Evolutionary conservation across 2,329 filamentous ascomycete species (phyloP).

Genomic region (Arthrobotrys entomopaga): DNA sequence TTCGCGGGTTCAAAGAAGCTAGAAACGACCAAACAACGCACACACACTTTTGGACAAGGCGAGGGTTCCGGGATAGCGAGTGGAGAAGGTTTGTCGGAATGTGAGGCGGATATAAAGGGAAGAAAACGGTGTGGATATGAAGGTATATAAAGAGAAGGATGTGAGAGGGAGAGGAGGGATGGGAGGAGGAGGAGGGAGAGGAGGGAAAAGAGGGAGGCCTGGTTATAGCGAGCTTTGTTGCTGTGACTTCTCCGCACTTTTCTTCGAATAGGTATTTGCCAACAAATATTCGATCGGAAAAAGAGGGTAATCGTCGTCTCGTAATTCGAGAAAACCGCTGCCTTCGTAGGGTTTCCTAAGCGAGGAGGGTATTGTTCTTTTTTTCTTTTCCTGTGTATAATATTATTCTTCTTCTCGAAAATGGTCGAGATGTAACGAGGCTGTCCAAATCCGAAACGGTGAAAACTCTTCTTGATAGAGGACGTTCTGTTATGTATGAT

Average conservation of each 20-base stretch:
- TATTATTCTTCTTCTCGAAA: constrained; percentile 20
- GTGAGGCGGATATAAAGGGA: constrained; percentile 31
- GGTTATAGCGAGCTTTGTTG: constrained; percentile 53
- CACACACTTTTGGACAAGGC: constrained; percentile 44
- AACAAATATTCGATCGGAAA: constrained; percentile 56
- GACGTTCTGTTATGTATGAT: constrained; percentile 39
- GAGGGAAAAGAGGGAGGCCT: constrained; percentile 52
- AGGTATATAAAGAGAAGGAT: constrained; percentile 5
- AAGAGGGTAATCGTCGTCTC: constrained; percentile 54
- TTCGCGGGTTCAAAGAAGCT: constrained; percentile 34
- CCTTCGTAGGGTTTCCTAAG: constrained; percentile 48
- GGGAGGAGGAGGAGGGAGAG: constrained; percentile 31
- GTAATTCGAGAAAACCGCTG: constrained; percentile 50
- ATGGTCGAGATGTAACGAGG: constrained; percentile 40
- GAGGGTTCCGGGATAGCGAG: constrained; percentile 55
- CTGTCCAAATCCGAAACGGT: constrained; percentile 48
- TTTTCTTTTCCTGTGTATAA: constrained; percentile 12
- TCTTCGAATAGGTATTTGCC: constrained; percentile 55
- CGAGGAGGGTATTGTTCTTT: constrained; percentile 40
- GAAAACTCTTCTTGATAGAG: constrained; percentile 48
- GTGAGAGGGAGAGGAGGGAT: constrained; percentile 36
- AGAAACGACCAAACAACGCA: constrained; percentile 50
- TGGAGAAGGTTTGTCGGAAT: constrained; percentile 35
- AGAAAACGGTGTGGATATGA: constrained; percentile 11
- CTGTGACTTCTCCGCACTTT: constrained; percentile 55